phyloP scores from a whole-genome alignment of 1,284 basidiomycete species.

The Peniophora sp. region DNA sequence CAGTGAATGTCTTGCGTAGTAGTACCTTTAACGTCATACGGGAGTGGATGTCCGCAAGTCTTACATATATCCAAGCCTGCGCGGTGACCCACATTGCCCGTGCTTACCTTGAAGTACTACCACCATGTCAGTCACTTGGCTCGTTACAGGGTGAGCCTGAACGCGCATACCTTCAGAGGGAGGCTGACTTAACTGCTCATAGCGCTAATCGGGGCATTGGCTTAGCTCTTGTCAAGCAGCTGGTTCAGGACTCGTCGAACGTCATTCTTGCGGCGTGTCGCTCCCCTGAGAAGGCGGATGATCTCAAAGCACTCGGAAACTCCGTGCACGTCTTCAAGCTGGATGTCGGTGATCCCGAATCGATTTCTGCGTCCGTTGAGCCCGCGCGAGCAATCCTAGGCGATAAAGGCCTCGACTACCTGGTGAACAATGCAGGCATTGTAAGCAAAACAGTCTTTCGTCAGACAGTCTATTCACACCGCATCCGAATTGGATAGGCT shows the following conservation, averaged over 20 bases:
- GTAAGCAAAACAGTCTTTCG: slow-evolving; percentile 11
- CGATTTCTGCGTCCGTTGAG: slow-evolving; percentile 14
- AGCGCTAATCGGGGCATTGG: slow-evolving; percentile 23
- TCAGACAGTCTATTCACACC: not conserved
- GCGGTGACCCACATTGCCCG: too few relatives aligned
- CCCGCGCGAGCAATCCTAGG: slow-evolving; percentile 14
- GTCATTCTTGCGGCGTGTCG: slow-evolving; percentile 23
- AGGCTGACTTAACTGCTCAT: not conserved
- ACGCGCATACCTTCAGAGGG: not conserved
- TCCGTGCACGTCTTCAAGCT: slow-evolving; percentile 19
- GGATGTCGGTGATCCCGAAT: slow-evolving; percentile 17
- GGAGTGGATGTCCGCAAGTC: too few relatives aligned
- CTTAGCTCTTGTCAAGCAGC: slow-evolving; percentile 17
- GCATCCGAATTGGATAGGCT: not conserved
- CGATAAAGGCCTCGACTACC: slow-evolving; percentile 18
- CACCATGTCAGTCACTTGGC: slow-evolving; percentile 1
- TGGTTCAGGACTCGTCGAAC: slow-evolving; percentile 13
- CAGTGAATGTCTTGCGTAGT: too few relatives aligned
- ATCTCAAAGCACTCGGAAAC: slow-evolving; percentile 11
- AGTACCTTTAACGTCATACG: too few relatives aligned
- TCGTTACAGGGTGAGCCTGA: slow-evolving; percentile 6
- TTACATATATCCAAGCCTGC: too few relatives aligned
- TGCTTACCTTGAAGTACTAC: too few relatives aligned
- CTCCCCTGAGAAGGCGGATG: slow-evolving; percentile 13
- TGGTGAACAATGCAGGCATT: slow-evolving; percentile 23